A percentile compares a stretch with the other conserved stretches of the same genome.
phyloP scores from a whole-genome alignment of 441 rosid species.

The Bocquillonia castaneifolia region DNA sequence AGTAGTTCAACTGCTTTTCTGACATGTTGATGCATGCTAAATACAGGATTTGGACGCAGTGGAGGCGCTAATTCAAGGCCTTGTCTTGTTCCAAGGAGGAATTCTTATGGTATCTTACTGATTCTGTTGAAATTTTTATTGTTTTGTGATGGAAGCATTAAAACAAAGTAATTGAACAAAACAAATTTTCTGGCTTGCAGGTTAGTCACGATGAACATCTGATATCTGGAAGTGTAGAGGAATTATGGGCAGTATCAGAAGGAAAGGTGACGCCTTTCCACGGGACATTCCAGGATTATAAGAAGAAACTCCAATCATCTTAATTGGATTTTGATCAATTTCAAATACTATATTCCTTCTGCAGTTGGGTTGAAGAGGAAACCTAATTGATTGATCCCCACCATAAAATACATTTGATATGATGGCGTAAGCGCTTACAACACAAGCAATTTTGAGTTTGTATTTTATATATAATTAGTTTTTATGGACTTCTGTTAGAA shows the following conservation, averaged over 20 bases:
- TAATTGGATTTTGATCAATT: constrained; percentile 18
- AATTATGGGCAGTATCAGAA: constrained; percentile 81
- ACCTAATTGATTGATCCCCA: background rate
- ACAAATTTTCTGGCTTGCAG: constrained; percentile 34
- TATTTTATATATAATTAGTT: no score
- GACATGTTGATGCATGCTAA: constrained; percentile 1
- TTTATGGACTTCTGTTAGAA: no score
- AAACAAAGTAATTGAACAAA: background rate
- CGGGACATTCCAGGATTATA: constrained; percentile 86
- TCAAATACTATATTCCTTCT: no score
- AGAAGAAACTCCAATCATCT: constrained; percentile 68
- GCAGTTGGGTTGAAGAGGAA: no score
- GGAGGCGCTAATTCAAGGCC: constrained; percentile 97
- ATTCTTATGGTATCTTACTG: constrained; percentile 70
- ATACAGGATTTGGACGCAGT: constrained; percentile 96
- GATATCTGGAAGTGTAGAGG: constrained; percentile 93
- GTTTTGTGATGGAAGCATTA: background rate
- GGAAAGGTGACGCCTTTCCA: constrained; percentile 73
- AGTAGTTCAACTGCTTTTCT: constrained; percentile 6
- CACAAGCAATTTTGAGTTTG: background rate
- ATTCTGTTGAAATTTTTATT: background rate
- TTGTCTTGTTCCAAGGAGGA: constrained; percentile 95
- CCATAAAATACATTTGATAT: background rate
- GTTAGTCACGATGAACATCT: constrained; percentile 97
- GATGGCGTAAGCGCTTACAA: background rate